These are phyloP conservation scores for Lasiodiplodia theobromae DNA, from an alignment of 2,329 filamentous ascomycete genomes.

Conservation along the genomic window DNA sequence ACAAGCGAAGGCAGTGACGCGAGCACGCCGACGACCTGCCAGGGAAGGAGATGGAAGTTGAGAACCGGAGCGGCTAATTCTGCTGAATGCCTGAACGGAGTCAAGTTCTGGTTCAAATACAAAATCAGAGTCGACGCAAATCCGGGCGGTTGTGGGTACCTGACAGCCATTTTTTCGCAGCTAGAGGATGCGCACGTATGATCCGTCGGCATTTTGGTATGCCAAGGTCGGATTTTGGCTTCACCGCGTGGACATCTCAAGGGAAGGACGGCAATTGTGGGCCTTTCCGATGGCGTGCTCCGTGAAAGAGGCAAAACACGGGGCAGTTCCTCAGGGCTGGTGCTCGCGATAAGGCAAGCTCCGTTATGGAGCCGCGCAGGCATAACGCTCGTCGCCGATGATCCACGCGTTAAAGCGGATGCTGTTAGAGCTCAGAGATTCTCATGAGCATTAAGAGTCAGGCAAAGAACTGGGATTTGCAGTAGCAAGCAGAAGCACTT, in stretches of 20 bases:
- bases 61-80: not conserved
- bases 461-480: no score
- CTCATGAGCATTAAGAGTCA: not conserved
- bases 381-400: not conserved
- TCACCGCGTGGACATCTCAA: constrained; percentile 10
- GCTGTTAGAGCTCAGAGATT: not conserved
- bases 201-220: not conserved
- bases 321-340: not conserved
- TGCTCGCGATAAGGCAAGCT: not conserved
- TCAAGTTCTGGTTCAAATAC: constrained; percentile 16
- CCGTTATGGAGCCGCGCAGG: not conserved
- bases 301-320: not conserved
- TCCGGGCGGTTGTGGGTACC: constrained; percentile 1
- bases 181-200: constrained; percentile 5
- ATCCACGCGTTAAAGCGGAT: not conserved
- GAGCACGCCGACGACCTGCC: not conserved
- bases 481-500: not conserved
- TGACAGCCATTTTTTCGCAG: constrained; percentile 6
- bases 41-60: not conserved
- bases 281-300: constrained; percentile 20
- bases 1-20: not conserved
- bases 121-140: not conserved
- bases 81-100: not conserved
- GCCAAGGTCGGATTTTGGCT: not conserved
- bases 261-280: constrained; percentile 17